Percentiles rank a stretch among this genome's conserved stretches.
Evolutionary conservation across 768 basidiomycete species (phyloP).

Genomic region (Leccinellum albellum): DNA sequence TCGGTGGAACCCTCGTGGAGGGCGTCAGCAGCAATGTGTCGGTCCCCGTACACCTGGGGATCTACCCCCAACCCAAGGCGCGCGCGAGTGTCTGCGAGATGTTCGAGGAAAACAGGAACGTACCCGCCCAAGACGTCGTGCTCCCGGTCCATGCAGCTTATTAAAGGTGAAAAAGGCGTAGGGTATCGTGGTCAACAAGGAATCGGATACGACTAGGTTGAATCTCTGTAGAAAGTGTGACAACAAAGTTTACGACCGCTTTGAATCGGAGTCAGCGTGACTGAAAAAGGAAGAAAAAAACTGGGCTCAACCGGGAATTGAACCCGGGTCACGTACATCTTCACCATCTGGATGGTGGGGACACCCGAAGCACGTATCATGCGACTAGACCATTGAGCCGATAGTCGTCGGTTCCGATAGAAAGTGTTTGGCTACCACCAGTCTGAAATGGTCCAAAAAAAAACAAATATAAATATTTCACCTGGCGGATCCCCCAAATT

Average conservation of each 20-base stretch:
- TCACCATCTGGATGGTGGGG: slow-evolving; percentile 26
- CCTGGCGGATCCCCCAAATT: too few relatives aligned
- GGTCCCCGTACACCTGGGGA: neutral
- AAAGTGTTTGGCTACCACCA: neutral
- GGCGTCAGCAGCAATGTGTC: neutral
- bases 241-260: neutral
- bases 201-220: neutral
- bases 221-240: slow-evolving; percentile 2
- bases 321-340: slow-evolving; percentile 37
- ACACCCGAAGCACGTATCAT: slow-evolving; percentile 36
- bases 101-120: slow-evolving; percentile 24
- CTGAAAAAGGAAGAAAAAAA: slow-evolving; percentile 9
- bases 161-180: neutral
- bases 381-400: slow-evolving; percentile 36
- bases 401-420: neutral
- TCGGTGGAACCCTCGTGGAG: neutral
- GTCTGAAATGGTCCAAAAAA: neutral
- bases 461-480: too few relatives aligned
- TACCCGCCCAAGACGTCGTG: slow-evolving; percentile 22
- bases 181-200: neutral
- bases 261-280: neutral
- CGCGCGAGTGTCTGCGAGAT: slow-evolving; percentile 23
- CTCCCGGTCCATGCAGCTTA: slow-evolving; percentile 8
- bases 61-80: slow-evolving; percentile 13
- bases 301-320: slow-evolving; percentile 33